Evolutionary conservation across 441 rosid genomes (phyloP).

Genomic region (Daphne laureola): DNA sequence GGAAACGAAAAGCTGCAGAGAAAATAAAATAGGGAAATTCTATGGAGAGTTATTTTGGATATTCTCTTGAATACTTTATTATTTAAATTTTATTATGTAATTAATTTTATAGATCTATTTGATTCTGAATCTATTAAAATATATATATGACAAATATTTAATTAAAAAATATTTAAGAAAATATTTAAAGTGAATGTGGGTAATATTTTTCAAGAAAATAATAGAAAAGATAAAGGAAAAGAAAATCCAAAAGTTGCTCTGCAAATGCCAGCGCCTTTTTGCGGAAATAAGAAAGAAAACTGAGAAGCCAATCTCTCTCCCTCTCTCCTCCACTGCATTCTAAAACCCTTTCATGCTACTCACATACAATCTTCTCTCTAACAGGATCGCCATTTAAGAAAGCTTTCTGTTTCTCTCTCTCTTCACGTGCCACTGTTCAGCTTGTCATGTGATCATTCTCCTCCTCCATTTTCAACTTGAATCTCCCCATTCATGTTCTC

Average conservation of each 20-base stretch:
- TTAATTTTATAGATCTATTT: too few relatives aligned
- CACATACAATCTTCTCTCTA: neutral
- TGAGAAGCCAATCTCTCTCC: neutral
- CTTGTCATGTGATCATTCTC: conserved; percentile 6
- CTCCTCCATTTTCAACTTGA: too few relatives aligned
- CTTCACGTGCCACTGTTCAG: conserved; percentile 2
- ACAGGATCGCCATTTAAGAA: neutral
- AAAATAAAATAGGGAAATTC: too few relatives aligned
- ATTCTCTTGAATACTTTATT: too few relatives aligned
- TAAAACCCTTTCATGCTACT: neutral
- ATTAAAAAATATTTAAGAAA: too few relatives aligned
- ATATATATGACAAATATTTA: too few relatives aligned
- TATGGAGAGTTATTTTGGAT: too few relatives aligned
- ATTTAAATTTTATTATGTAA: too few relatives aligned
- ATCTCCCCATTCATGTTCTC: neutral
- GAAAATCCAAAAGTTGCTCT: neutral
- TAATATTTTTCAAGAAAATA: too few relatives aligned
- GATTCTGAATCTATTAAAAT: too few relatives aligned
- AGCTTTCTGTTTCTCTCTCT: neutral
- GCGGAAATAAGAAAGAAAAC: neutral
- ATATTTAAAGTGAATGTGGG: too few relatives aligned
- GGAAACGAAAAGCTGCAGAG: too few relatives aligned
- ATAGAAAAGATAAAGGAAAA: neutral
- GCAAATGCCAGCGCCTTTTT: conserved; percentile 10
- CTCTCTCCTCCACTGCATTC: neutral